phyloP scores from a whole-genome alignment of 164 flowering plant genomes.

The Vitis labrusca region DNA sequence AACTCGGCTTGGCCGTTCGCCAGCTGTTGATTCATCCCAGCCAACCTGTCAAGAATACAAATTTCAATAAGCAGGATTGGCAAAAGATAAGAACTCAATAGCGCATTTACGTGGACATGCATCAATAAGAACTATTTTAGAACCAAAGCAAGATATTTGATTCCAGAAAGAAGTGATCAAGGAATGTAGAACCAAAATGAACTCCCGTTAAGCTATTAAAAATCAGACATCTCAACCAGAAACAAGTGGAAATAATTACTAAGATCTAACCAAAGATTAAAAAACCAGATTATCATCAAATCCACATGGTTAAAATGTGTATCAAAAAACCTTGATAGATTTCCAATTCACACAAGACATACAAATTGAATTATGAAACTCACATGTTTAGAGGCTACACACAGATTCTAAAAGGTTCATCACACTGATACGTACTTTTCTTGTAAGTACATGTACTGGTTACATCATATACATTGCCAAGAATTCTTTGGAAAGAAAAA shows the following conservation, averaged over 20 bases:
- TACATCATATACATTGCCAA: too few species aligned
- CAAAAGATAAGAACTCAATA: not conserved
- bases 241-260: not conserved
- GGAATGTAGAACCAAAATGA: not conserved
- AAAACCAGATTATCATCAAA: not conserved
- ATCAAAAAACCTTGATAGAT: too few species aligned
- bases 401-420: too few species aligned
- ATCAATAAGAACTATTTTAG: not conserved
- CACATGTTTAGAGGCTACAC: too few species aligned
- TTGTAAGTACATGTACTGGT: too few species aligned
- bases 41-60: slow-evolving; percentile 58
- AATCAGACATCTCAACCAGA: not conserved
- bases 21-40: slow-evolving; percentile 98
- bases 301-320: too few species aligned
- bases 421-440: too few species aligned
- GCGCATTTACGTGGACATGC: not conserved
- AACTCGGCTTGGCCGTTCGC: slow-evolving; percentile 84
- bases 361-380: too few species aligned
- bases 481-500: too few species aligned
- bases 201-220: not conserved
- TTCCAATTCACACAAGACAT: too few species aligned
- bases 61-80: not conserved
- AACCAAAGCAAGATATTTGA: not conserved
- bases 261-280: not conserved
- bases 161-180: not conserved